Percentiles rank a stretch among this genome's conserved stretches.
These are phyloP conservation scores for Blastomyces emzantsi DNA, from an alignment of 2,329 filamentous ascomycete species.

Conservation along the genomic window DNA sequence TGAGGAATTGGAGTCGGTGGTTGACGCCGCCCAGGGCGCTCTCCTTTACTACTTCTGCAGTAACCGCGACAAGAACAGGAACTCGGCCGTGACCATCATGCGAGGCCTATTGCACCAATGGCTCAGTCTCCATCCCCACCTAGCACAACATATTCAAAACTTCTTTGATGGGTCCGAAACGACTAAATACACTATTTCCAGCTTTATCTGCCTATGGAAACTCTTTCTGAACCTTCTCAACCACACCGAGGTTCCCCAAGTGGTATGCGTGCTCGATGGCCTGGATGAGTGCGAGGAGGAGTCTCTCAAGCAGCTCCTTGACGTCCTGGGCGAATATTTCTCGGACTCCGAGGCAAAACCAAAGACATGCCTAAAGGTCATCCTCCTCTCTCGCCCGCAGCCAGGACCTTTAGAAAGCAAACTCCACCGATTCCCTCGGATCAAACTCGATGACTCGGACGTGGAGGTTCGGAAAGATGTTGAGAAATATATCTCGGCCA, in stretches of 20 bases:
- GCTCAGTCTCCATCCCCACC: constrained; percentile 15
- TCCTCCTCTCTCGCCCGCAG: constrained; percentile 19
- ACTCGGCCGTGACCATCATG: constrained; percentile 17
- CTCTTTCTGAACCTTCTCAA: constrained; percentile 15
- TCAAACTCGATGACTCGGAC: constrained; percentile 16
- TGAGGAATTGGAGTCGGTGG: constrained; percentile 15
- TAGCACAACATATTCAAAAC: constrained; percentile 15
- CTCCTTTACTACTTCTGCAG: constrained; percentile 24
- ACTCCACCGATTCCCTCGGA: constrained; percentile 13
- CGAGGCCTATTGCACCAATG: constrained; percentile 21
- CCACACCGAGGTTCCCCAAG: constrained; percentile 10
- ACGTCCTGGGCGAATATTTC: constrained; percentile 16
- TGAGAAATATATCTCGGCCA: constrained; percentile 18
- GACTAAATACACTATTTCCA: constrained; percentile 19
- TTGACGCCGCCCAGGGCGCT: constrained; percentile 11
- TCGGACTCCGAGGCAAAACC: constrained; percentile 4
- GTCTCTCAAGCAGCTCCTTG: constrained; percentile 16
- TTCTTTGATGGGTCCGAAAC: constrained; percentile 16
- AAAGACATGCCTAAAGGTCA: constrained; percentile 15
- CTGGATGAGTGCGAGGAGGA: constrained; percentile 19
- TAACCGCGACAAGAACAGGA: constrained; percentile 20
- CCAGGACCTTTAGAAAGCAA: constrained; percentile 17
- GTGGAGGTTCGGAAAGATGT: constrained; percentile 16
- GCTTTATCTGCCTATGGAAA: constrained; percentile 17
- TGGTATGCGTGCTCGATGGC: constrained; percentile 19